Base-by-base conservation (phyloP, 148 eudicot species). In the Rhododendron henanense region DNA sequence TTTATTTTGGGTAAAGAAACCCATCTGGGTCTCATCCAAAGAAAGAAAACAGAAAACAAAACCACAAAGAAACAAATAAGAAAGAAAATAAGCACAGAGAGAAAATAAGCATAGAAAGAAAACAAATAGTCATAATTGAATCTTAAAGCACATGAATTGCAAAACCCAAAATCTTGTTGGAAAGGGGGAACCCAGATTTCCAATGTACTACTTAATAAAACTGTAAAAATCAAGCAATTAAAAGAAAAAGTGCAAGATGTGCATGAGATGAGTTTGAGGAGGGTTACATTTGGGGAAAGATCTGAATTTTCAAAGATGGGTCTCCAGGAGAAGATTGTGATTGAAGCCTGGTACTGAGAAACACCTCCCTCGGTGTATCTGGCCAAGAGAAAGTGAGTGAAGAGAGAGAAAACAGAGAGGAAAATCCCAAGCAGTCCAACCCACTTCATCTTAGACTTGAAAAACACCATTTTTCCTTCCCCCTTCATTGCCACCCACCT, bases 241-340 rank as follows among this genome's bases (percentile, higher is more conserved):
- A 23, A 10, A 65, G 31, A 65, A n/a, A 65, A 65, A 2, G 28
- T n/a, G 6, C 67, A 61, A 33, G 44, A 2, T 23, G 31, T 45
- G 39, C 14, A 44, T 10, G 71, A n/a, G 31, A n/a, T 65, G 71
- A 65, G 31, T 65, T 10, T 9, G 71, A 65, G 31, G 11, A 65
- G 71, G 14, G 37, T 84, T 93, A 94, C 98, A 92, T 50, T 87
- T 69, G 87, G 83, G 61, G 93, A 87, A 89, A 92, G 96, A 94
- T 93, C 92, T 80, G 95, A 84, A 90, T 84, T 90, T 44, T 87
- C 89, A 85, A 94, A 90, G 35, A 89, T 78, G 84, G 98, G 98
- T 85, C 93, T 90, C 98, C 98, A 94, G 84, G 94, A 91, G 84
- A 94, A 93, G 81, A 94, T 91, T 1, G 95, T 89, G 76, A 90